Evolutionary conservation across 1,139 yeast species (phyloP), one percentile per base, ranked within the genome.

Genomic region (Saccharomycopsis phalli): DNA sequence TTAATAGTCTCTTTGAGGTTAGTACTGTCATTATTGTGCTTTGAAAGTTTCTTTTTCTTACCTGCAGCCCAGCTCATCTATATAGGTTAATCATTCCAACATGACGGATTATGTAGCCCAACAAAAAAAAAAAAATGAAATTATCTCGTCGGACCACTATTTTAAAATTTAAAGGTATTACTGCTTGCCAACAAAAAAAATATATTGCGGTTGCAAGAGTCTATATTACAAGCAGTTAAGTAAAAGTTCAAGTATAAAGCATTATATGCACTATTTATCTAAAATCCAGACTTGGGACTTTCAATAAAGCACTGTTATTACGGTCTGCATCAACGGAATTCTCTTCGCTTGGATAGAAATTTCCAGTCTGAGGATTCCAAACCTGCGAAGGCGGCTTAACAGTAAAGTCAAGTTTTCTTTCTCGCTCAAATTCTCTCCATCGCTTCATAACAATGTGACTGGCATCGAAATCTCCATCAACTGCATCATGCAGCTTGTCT

Each of bases 341-440:
- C 21, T 30, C 33, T 11, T 20, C 21, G 13, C 33, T 30, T 4
- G 11, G 33, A 16, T 8, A 16, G 23, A 35, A 35, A 27, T 35
- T 26, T 3, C 21, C n/a, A n/a, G 21, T 17, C 16, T n/a, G 13
- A 17, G 38, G 38, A 18, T 35, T 38, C 47, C 47, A 44, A 4
- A 35, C 40, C 37, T 38, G 40, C n/a, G 39, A 31, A 4, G 47
- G 47, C 13, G 36, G 36, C 21, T 40, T 34, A 22, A 44, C 22
- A 17, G 28, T 27, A 11, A 16, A 11, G 8, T 17, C 25, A 29
- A 32, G 32, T 34, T 37, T 48, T 31, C 78, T 48, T 37, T 81
- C 91, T 51, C 84, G 68, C 60, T 88, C 96, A 64, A 77, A 87
- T 50, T 88, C 97, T 58, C 86, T 74, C 97, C 97, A 91, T 49